Evolutionary conservation across 1,284 basidiomycete genomes (phyloP).

Genomic region (Xerocomus nothofagi): DNA sequence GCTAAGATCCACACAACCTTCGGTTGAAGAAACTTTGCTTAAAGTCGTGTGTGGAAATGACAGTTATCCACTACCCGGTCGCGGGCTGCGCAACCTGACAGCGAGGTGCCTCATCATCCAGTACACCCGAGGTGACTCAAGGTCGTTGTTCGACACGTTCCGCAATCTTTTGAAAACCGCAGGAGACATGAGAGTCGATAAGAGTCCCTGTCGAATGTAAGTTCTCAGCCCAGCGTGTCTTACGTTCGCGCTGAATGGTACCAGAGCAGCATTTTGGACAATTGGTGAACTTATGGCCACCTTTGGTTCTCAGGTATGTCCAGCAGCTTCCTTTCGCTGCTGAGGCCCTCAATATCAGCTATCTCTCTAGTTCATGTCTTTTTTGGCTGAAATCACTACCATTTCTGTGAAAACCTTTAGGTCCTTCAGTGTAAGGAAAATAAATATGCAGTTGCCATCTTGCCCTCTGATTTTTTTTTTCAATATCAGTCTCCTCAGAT

Average conservation of each 20-base stretch:
- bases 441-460: neutral
- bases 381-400: slow-evolving; percentile 81
- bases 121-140: slow-evolving; percentile 82
- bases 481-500: slow-evolving; percentile 74
- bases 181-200: slow-evolving; percentile 69
- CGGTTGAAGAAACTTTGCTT: slow-evolving; percentile 61
- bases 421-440: slow-evolving; percentile 61
- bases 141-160: slow-evolving; percentile 86
- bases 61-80: slow-evolving; percentile 76
- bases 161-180: slow-evolving; percentile 76
- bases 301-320: slow-evolving; percentile 78
- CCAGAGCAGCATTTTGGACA: slow-evolving; percentile 75
- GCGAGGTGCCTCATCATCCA: slow-evolving; percentile 76
- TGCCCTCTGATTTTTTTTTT: slow-evolving; percentile 7
- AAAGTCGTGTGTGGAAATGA: slow-evolving; percentile 61
- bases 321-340: neutral
- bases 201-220: slow-evolving; percentile 67
- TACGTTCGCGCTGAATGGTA: slow-evolving; percentile 8
- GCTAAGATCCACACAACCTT: slow-evolving; percentile 62
- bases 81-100: slow-evolving; percentile 79
- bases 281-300: slow-evolving; percentile 86
- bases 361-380: slow-evolving; percentile 81
- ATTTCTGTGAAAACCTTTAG: slow-evolving; percentile 67
- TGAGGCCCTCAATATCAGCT: neutral
- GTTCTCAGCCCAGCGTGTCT: slow-evolving; percentile 30